phyloP scores from a whole-genome alignment of 2,329 filamentous ascomycete species.

The Fusarium sp. region DNA sequence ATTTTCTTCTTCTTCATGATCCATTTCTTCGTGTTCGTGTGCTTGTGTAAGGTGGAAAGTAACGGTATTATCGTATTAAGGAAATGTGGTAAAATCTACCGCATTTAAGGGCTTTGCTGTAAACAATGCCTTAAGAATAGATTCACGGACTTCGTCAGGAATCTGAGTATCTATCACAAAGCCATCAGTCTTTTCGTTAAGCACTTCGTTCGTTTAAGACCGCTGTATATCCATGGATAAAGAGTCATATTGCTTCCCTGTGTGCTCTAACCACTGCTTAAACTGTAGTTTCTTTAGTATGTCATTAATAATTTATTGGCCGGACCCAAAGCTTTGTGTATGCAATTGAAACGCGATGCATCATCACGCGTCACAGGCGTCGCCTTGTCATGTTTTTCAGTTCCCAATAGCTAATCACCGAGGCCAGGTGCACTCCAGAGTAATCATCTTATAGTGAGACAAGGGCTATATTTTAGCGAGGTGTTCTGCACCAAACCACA shows the following conservation, averaged over 20 bases:
- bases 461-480: background rate
- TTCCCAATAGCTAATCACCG: slow-evolving; percentile 1
- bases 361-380: slow-evolving; percentile 1
- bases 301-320: background rate
- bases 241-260: background rate
- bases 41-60: too few relatives aligned
- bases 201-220: background rate
- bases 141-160: too few relatives aligned
- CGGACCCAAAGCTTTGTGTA: background rate
- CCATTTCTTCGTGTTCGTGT: too few relatives aligned
- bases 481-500: background rate
- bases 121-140: too few relatives aligned
- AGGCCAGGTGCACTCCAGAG: background rate
- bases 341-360: background rate
- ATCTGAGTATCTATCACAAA: too few relatives aligned
- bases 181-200: background rate
- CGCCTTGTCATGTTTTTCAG: background rate
- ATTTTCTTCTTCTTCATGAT: too few relatives aligned
- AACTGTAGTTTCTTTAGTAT: background rate
- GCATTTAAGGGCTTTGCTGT: too few relatives aligned
- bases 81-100: too few relatives aligned
- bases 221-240: background rate
- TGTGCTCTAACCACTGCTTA: background rate
- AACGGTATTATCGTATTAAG: too few relatives aligned
- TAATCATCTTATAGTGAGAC: background rate